A percentile compares a stretch with the other conserved stretches of the same genome.
Evolutionary conservation across 2,329 filamentous ascomycete species (phyloP).

Genomic region (Hymenoscyphus albidus): DNA sequence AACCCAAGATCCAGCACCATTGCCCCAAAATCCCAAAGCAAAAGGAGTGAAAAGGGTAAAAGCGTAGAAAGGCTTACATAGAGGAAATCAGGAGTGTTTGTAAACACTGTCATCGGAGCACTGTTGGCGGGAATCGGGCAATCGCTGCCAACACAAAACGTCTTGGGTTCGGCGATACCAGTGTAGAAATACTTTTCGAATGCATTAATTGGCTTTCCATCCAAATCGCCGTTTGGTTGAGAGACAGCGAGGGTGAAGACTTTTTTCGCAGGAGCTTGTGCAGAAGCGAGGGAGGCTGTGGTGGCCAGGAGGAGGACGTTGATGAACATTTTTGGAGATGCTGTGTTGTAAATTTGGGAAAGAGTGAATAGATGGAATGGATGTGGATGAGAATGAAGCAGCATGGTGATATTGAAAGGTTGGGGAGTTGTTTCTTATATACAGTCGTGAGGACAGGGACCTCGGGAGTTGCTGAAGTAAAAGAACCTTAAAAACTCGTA

Average conservation of each 20-base stretch:
- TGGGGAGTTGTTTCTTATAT: no score
- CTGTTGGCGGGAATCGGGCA: constrained; percentile 14
- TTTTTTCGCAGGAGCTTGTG: background rate
- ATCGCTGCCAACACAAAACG: constrained; percentile 41
- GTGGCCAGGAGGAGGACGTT: background rate
- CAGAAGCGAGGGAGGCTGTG: background rate
- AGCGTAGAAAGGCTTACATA: constrained; percentile 10
- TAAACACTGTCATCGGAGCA: no score
- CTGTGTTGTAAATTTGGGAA: background rate
- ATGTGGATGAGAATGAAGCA: background rate
- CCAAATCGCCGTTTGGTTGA: constrained; percentile 32
- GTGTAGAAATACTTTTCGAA: constrained; percentile 47
- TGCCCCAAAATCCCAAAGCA: no score
- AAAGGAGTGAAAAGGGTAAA: background rate
- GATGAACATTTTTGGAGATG: background rate
- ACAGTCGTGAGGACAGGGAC: no score
- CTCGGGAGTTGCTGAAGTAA: no score
- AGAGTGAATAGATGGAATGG: background rate
- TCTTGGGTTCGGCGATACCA: constrained; percentile 41
- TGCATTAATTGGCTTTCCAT: constrained; percentile 45
- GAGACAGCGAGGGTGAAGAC: constrained; percentile 4
- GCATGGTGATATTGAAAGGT: no score
- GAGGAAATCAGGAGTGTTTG: background rate
- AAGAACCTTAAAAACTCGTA: no score
- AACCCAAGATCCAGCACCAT: no score